These are phyloP conservation scores for Pseudoneurospora amorphoporcata DNA, from an alignment of 495 filamentous ascomycete genomes.

Conservation along the genomic window DNA sequence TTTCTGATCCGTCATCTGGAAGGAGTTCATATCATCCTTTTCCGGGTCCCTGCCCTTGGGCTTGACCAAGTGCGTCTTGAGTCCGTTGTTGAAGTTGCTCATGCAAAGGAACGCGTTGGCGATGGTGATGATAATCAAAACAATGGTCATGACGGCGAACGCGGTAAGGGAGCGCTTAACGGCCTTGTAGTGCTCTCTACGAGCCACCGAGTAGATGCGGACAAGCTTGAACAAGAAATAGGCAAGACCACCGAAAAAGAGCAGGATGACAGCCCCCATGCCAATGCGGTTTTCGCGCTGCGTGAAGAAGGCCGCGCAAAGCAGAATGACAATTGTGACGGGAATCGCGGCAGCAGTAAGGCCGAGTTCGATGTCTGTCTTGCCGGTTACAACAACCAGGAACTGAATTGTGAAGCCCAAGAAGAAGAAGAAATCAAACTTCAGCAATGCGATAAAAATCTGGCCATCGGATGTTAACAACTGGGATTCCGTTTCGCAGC, in stretches of 20 bases:
- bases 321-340: constrained; percentile 76
- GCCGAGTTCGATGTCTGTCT: constrained; percentile 61
- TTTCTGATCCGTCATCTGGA: constrained; percentile 50
- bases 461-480: constrained; percentile 33
- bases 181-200: constrained; percentile 50
- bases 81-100: constrained; percentile 79
- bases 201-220: constrained; percentile 69
- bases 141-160: constrained; percentile 85
- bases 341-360: constrained; percentile 85
- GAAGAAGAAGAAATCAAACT: constrained; percentile 99
- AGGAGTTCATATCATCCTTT: constrained; percentile 60
- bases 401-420: constrained; percentile 97
- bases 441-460: constrained; percentile 96
- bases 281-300: constrained; percentile 70
- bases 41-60: constrained; percentile 56
- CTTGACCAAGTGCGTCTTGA: constrained; percentile 75
- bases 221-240: constrained; percentile 98
- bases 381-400: constrained; percentile 73
- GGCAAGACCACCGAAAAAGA: constrained; percentile 81
- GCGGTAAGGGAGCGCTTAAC: constrained; percentile 74
- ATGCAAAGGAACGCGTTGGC: constrained; percentile 78
- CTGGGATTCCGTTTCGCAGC: not conserved
- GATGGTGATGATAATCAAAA: constrained; percentile 83
- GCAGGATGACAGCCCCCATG: constrained; percentile 66
- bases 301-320: constrained; percentile 74